Conservation (phyloP, 352 stramenopile genomes). For the Globisporangium paddicum region DNA sequence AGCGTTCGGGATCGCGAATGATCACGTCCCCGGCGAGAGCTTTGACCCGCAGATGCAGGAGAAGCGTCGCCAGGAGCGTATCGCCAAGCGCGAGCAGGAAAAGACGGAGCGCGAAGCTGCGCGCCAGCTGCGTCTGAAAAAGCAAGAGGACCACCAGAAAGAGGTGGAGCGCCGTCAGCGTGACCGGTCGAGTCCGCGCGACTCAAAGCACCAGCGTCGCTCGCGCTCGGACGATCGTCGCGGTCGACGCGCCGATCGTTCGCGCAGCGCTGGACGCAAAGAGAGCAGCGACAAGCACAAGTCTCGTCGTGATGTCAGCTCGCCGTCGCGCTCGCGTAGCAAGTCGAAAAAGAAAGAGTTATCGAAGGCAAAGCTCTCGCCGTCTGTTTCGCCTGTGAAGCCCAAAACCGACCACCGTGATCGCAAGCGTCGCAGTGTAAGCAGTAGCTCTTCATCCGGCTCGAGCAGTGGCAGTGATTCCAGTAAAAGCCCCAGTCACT, state of each 20-base stretch:
- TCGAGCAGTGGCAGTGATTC: constrained; percentile 16
- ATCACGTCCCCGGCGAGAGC: constrained; percentile 71
- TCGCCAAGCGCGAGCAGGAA: constrained; percentile 38
- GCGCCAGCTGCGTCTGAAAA: constrained; percentile 25
- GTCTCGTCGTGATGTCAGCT: constrained; percentile 1
- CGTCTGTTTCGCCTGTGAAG: not conserved
- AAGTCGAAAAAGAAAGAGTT: not conserved
- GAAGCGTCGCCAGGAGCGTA: constrained; percentile 44
- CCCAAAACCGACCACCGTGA: not conserved
- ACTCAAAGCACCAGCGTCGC: constrained; percentile 12
- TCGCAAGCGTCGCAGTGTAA: constrained; percentile 8
- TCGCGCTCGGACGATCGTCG: constrained; percentile 18
- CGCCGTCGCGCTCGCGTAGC: constrained; percentile 8
- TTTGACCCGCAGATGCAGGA: constrained; percentile 78
- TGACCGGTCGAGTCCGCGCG: constrained; percentile 15
- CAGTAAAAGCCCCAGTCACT: constrained; percentile 18
- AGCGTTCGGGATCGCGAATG: constrained; percentile 63
- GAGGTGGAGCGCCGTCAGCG: constrained; percentile 29
- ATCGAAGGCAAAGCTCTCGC: not conserved
- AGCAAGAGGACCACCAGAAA: constrained; percentile 31
- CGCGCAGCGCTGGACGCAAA: constrained; percentile 8
- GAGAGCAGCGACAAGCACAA: not conserved
- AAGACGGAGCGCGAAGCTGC: constrained; percentile 42
- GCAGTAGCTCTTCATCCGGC: constrained; percentile 21
- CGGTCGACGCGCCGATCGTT: constrained; percentile 3